Percentiles rank a stretch among this genome's conserved stretches.
Conservation (phyloP, 1,139 yeast genomes). For the Geotrichum histeridarum region DNA sequence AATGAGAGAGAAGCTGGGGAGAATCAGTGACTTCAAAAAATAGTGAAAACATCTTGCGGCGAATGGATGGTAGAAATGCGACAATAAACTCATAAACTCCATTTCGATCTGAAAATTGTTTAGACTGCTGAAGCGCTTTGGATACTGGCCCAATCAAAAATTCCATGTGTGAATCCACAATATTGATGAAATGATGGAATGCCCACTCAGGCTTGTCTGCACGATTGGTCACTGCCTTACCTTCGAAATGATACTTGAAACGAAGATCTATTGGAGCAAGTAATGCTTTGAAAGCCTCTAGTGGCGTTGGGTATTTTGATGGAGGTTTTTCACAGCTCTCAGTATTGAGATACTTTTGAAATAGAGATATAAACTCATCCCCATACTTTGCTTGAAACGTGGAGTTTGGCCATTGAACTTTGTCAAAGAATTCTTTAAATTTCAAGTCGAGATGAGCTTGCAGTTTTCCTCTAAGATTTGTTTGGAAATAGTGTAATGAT, state of each 20-base stretch:
- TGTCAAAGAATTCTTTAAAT: conserved; percentile 2
- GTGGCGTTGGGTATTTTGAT: conserved; percentile 38
- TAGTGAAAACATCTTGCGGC: conserved; percentile 43
- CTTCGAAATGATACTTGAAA: conserved; percentile 70
- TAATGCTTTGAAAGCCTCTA: conserved; percentile 58
- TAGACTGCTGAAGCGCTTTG: conserved; percentile 30
- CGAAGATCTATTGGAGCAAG: conserved; percentile 55
- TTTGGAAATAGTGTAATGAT: conserved; percentile 8
- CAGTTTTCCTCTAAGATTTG: conserved; percentile 4
- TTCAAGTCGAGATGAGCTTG: conserved; percentile 4
- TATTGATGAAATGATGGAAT: conserved; percentile 51
- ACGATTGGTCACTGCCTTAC: conserved; percentile 56
- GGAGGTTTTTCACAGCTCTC: not conserved
- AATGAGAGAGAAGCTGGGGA: conserved; percentile 54
- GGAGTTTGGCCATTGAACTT: conserved; percentile 15
- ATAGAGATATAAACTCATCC: conserved; percentile 2
- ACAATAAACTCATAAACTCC: conserved; percentile 51
- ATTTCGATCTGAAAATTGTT: conserved; percentile 29
- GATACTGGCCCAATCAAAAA: conserved; percentile 41
- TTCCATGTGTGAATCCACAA: conserved; percentile 44
- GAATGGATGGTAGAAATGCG: conserved; percentile 49
- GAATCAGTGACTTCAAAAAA: conserved; percentile 41
- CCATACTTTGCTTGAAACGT: conserved; percentile 1
- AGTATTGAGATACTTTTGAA: conserved; percentile 7
- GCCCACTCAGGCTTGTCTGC: conserved; percentile 79